Percentiles rank a stretch among this genome's conserved stretches.
phyloP scores from a whole-genome alignment of 305 asterid species.

The Andrographis paniculata region DNA sequence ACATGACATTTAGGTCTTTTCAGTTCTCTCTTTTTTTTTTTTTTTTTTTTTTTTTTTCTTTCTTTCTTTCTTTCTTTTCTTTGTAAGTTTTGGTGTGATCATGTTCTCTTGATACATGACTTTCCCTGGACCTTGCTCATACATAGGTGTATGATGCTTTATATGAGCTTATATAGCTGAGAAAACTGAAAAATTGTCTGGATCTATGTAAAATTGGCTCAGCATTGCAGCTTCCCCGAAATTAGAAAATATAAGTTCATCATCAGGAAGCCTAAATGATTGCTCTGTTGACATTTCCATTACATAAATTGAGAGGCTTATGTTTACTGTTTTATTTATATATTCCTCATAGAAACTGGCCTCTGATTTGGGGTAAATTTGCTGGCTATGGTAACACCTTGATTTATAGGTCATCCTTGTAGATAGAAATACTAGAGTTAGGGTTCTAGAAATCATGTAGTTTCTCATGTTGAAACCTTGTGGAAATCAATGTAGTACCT shows the following conservation, averaged over 20 bases:
- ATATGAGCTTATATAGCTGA: background rate
- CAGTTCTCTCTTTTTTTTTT: constrained; percentile 8
- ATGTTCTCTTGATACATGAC: background rate
- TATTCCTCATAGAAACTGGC: too few relatives aligned
- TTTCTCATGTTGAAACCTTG: too few relatives aligned
- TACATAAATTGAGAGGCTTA: constrained; percentile 10
- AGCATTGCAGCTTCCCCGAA: constrained; percentile 10
- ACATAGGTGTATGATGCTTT: constrained; percentile 2
- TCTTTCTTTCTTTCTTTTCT: constrained; percentile 4
- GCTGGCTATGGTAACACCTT: too few relatives aligned
- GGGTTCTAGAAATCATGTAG: background rate
- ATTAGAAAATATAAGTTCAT: constrained; percentile 4
- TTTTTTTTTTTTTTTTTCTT: constrained; percentile 5
- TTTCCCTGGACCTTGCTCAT: background rate
- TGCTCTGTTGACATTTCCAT: background rate
- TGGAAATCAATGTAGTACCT: too few relatives aligned
- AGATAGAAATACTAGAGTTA: background rate
- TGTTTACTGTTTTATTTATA: constrained; percentile 3
- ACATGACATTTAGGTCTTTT: constrained; percentile 4
- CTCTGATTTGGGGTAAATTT: background rate
- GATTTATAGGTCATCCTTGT: background rate
- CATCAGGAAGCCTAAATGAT: background rate
- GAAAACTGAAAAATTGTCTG: constrained; percentile 6
- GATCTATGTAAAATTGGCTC: background rate
- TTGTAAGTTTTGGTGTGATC: constrained; percentile 1